These are phyloP conservation scores for Letharia lupina DNA, from an alignment of 495 filamentous ascomycete species.

Conservation along the genomic window DNA sequence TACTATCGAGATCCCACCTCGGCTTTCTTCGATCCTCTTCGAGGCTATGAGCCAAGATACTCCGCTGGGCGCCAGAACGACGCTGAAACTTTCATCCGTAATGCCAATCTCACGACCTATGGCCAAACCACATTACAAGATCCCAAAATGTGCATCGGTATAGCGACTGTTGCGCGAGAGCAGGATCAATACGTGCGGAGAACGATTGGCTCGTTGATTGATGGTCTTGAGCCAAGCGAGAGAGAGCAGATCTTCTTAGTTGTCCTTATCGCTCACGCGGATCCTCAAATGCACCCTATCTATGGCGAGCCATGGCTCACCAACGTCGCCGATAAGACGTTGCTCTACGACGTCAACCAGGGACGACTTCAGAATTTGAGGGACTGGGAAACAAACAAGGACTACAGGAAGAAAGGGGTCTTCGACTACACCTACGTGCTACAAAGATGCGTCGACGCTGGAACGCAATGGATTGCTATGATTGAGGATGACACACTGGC, in stretches of 20 bases:
- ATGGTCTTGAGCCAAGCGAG: slow-evolving; percentile 40
- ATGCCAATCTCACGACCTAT: slow-evolving; percentile 19
- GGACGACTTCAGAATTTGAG: slow-evolving; percentile 23
- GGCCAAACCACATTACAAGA: slow-evolving; percentile 10
- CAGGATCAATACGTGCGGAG: slow-evolving; percentile 39
- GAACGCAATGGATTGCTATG: slow-evolving; percentile 41
- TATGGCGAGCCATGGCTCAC: slow-evolving; percentile 43
- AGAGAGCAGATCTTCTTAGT: slow-evolving; percentile 40
- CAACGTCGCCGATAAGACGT: slow-evolving; percentile 36
- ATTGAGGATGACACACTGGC: slow-evolving; percentile 50
- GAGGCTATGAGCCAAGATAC: slow-evolving; percentile 36
- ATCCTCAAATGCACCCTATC: slow-evolving; percentile 41
- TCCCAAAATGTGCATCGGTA: slow-evolving; percentile 30
- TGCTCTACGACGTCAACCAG: slow-evolving; percentile 32
- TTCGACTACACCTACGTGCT: slow-evolving; percentile 45
- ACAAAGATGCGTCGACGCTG: slow-evolving; percentile 37
- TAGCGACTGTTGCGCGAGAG: slow-evolving; percentile 33
- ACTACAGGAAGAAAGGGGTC: slow-evolving; percentile 36
- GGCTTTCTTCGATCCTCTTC: slow-evolving; percentile 34
- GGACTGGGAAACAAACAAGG: slow-evolving; percentile 27
- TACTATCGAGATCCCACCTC: slow-evolving; percentile 39
- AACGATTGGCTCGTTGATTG: slow-evolving; percentile 45
- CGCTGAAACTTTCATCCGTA: slow-evolving; percentile 31
- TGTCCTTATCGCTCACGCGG: slow-evolving; percentile 44
- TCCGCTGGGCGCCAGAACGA: slow-evolving; percentile 33